Percentiles rank a stretch among this genome's conserved stretches.
Evolutionary conservation across 495 filamentous ascomycete genomes (phyloP).

Genomic region (Lentithecium fluviatile): DNA sequence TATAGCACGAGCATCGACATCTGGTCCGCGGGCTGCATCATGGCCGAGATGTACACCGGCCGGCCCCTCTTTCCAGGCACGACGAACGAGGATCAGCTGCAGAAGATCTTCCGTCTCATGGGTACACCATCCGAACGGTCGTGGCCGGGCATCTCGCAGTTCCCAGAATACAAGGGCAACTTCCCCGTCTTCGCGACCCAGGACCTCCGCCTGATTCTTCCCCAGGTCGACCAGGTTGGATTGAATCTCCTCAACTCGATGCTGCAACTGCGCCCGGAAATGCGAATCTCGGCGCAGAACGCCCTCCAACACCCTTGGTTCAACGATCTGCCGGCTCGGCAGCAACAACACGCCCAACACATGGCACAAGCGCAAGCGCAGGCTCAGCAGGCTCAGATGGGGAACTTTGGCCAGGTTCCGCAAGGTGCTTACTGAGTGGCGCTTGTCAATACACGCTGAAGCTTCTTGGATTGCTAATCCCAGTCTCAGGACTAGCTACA

Average conservation of each 20-base stretch:
- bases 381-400: slow-evolving; percentile 31
- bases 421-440: slow-evolving; percentile 30
- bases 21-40: slow-evolving; percentile 91
- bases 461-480: no score
- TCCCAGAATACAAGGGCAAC: slow-evolving; percentile 91
- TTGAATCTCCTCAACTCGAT: slow-evolving; percentile 84
- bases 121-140: slow-evolving; percentile 93
- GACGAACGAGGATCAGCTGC: slow-evolving; percentile 77
- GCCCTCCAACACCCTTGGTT: slow-evolving; percentile 93
- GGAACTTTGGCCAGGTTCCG: slow-evolving; percentile 22
- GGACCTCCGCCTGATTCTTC: slow-evolving; percentile 77
- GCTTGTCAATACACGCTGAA: no score
- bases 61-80: slow-evolving; percentile 79
- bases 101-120: slow-evolving; percentile 78
- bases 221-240: slow-evolving; percentile 81
- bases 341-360: slow-evolving; percentile 41
- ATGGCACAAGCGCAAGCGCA: slow-evolving; percentile 42
- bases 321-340: slow-evolving; percentile 57
- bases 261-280: slow-evolving; percentile 90
- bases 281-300: slow-evolving; percentile 79
- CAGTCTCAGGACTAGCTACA: no score
- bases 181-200: slow-evolving; percentile 97
- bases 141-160: slow-evolving; percentile 86
- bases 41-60: slow-evolving; percentile 86
- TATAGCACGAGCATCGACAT: slow-evolving; percentile 92